Base-by-base conservation (phyloP, 495 filamentous ascomycete species). In the Cryomyces minteri region DNA sequence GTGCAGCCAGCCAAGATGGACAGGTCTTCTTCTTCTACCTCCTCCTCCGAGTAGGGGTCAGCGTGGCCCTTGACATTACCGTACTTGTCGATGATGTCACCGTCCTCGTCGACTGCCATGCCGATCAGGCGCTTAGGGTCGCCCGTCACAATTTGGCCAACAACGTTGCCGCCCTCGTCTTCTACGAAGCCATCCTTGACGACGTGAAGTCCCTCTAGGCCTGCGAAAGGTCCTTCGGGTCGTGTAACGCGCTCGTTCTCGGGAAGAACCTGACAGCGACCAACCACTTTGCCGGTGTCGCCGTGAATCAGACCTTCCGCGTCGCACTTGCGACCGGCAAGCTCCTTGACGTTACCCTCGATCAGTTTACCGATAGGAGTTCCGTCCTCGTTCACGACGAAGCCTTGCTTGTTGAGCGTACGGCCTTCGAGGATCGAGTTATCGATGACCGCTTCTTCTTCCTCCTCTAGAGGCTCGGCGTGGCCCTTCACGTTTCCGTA, bases 11-110 rank as follows among this genome's bases (percentile, higher is more conserved):
- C 84, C 5, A 92, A 67, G 10, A 70, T 60, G 4, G 80, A 85
- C 40, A 74, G 66, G 51, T 92, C 83, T 4, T 67, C 69, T 3
- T 60, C 58, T 9, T 90, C 82, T 4, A 67, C 68, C 51, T 71
- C 77, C 31, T 61, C 68, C 40, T 70, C 68, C 45, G 82, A 70
- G 57, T 74, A 86, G 5, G 73, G 74, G 61, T 85, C 80, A 9
- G 78, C 80, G 43, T 74, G 76, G 43, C 85, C 85, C 50, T 84
- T 78, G 41, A 79, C 72, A 54, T 86, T 88, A 33, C 85, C 85
- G 41, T 74, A 74, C 56, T 77, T 80, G 60, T 88, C 85, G 44
- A 86, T 67, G 48, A 93, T 80, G 47, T 90, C 85, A 10, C 85
- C 85, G 54, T 93, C 85, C 31, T 80, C 69, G 50, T 92, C 85